Base-by-base conservation (phyloP, 1,284 basidiomycete genomes). In the Ustilago curta region DNA sequence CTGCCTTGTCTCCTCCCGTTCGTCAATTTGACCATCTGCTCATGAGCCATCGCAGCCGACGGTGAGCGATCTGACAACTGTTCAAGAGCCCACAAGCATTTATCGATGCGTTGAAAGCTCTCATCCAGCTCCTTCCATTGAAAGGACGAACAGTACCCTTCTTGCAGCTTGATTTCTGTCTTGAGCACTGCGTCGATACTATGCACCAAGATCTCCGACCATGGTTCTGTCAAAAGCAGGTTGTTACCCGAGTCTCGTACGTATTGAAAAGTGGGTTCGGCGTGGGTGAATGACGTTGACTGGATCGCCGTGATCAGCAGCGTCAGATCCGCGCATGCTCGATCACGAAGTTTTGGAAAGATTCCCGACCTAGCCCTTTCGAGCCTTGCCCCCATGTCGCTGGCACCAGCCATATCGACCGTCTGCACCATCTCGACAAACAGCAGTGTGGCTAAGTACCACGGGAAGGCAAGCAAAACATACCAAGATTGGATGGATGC, bases 341-440 rank as follows among this genome's bases (percentile, higher is more conserved):
- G 62, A 47, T 47, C 62, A 16, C 62, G 55, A 21, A 65, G 62
- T 39, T 49, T 29, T 6, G 55, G 55, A 44, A 58, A 58, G 43
- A 52, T 58, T 4, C 55, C 56, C 16, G 62, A 65, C 14, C 44
- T 43, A 6, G 62, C 55, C 16, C 62, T 21, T 21, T 65, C 50
- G 18, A 8, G 31, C 8, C 55, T 43, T 12, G 50, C 40, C 14
- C 45, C 49, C 42, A 53, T 45, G 27, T 59, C 56, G 52, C 56
- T 55, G 8, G 63, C 32, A 3, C 56, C 63, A 1, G 63, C 63
- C 63, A 59, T 55, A 29, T 66, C 57, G 18, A 59, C 51, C 11
- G 63, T 66, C 52, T 66, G 63, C 16, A 66, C 63, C 63, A 66
- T 59, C 31, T 66, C 63, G 44, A 66, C 63, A 39, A 66, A 66